phyloP scores from a whole-genome alignment of 306 rosid species.

The Cicer pinnatifidum region DNA sequence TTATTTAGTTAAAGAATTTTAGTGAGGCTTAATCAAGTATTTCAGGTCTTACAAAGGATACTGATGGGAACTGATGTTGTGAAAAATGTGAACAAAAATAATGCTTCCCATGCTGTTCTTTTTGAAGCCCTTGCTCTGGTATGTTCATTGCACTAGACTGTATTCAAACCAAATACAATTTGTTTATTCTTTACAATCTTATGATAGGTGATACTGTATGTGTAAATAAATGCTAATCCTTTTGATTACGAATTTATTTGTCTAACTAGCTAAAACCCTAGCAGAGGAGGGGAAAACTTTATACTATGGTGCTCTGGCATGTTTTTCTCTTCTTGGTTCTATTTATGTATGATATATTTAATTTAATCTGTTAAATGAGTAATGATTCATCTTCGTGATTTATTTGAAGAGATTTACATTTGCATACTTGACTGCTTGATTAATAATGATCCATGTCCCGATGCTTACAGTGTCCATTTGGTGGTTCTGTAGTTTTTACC shows the following conservation, averaged over 20 bases:
- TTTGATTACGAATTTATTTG: slow-evolving; percentile 16
- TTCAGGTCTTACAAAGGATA: slow-evolving; percentile 97
- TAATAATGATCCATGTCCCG: slow-evolving; percentile 14
- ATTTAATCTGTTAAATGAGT: background rate
- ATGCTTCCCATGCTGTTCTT: slow-evolving; percentile 99
- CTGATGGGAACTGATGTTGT: slow-evolving; percentile 99
- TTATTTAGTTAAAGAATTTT: slow-evolving; percentile 24
- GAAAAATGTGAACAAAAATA: slow-evolving; percentile 97
- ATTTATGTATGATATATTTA: slow-evolving; percentile 6
- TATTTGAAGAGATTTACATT: background rate
- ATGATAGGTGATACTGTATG: slow-evolving; percentile 4
- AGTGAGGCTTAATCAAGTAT: slow-evolving; percentile 45
- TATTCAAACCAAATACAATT: slow-evolving; percentile 19
- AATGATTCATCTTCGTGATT: background rate
- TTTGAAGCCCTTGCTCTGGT: slow-evolving; percentile 99
- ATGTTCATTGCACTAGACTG: slow-evolving; percentile 45
- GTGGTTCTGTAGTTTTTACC: slow-evolving; percentile 24
- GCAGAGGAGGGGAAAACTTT: slow-evolving; percentile 9
- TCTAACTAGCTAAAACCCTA: slow-evolving; percentile 22
- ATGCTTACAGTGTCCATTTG: slow-evolving; percentile 32
- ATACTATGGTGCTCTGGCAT: background rate
- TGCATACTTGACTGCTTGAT: slow-evolving; percentile 3
- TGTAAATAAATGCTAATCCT: slow-evolving; percentile 27
- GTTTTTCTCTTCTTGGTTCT: slow-evolving; percentile 19
- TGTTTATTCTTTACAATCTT: slow-evolving; percentile 15